Evolutionary conservation across 169 alveolate species (phyloP), one percentile per base, ranked within the genome.

Genomic region (Eimeria maxima): DNA sequence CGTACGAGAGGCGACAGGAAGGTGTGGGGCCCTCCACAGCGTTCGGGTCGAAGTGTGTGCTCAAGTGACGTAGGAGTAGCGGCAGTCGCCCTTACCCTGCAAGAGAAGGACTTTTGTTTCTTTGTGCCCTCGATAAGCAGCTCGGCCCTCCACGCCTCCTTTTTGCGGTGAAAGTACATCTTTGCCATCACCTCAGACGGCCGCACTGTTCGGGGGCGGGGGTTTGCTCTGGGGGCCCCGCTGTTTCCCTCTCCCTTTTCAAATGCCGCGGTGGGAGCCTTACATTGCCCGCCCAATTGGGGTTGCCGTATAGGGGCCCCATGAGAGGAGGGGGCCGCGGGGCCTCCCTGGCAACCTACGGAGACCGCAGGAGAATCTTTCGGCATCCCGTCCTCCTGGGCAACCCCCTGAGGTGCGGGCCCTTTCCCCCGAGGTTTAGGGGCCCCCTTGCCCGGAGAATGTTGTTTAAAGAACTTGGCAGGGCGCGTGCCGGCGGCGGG

Each of bases 141-240:
- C 44, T 93, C 96, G 5, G 93, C 86, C 45, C 96, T 76, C 96
- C 96, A 93, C 10, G 96, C 96, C 60, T 78, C 96, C 87, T 80
- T 78, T 20, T 93, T 78, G 74, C 89, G 83, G 74, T 93, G 96
- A 50, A 93, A 93, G 10, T 83, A 83, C 92, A 83, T 83, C 74
- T 83, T 83, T 0, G 92, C 92, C 92, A 83, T 83, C 74, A 83
- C 92, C 55, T 83, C 92, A 1, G 92, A 53, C 11, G 92, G 92
- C 76, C 92, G 60, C 73, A 83, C 92, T 29, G 92, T 55, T 14
- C 92, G 16, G 33, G 92, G 74, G 16, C 92, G 74, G 76, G 73
- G 76, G 76, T 4, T 53, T 11, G 92, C 38, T 57, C 22, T 83
- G 55, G 92, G 92, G 57, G 92, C 33, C 13, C 42, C 33, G 33